Percentiles rank a stretch among this genome's conserved stretches.
These are phyloP conservation scores for Isoetes engelmannii DNA, from an alignment of 83 land plant species.

Conservation along the genomic window DNA sequence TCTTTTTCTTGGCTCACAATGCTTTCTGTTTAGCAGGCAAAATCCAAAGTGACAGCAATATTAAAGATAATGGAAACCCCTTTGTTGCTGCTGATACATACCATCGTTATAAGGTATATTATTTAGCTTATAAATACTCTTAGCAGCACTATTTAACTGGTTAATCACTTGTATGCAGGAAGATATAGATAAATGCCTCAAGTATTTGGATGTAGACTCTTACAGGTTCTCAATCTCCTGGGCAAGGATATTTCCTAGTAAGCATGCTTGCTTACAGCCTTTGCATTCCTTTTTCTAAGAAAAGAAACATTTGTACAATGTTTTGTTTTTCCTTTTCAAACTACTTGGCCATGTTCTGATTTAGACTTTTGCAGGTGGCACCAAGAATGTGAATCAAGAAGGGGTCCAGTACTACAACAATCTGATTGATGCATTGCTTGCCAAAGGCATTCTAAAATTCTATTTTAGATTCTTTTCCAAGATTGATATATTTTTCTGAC, in stretches of 20 bases:
- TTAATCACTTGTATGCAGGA: not conserved
- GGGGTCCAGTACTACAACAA: not conserved
- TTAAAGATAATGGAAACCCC: too few relatives aligned
- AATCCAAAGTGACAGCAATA: too few relatives aligned
- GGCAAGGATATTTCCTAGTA: slow-evolving; percentile 6
- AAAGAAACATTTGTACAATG: not conserved
- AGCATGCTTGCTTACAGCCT: not conserved
- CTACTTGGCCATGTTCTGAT: not conserved
- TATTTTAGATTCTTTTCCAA: not conserved
- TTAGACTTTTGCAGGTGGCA: not conserved
- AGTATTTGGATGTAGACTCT: slow-evolving; percentile 1
- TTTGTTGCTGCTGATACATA: too few relatives aligned
- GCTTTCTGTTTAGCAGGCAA: too few relatives aligned
- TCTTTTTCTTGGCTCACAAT: too few relatives aligned
- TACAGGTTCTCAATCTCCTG: slow-evolving; percentile 10
- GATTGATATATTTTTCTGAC: not conserved
- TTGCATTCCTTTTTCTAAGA: not conserved
- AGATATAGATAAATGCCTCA: not conserved
- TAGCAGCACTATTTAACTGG: too few relatives aligned
- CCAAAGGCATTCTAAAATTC: not conserved
- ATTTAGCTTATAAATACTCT: too few relatives aligned
- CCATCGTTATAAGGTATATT: too few relatives aligned
- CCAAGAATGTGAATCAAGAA: not conserved
- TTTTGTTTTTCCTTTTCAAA: not conserved
- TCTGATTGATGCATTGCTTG: not conserved